A percentile compares a stretch with the other conserved stretches of the same genome.
These are phyloP conservation scores for Globisporangium abappressorium DNA, from an alignment of 352 stramenopile species.

Conservation along the genomic window DNA sequence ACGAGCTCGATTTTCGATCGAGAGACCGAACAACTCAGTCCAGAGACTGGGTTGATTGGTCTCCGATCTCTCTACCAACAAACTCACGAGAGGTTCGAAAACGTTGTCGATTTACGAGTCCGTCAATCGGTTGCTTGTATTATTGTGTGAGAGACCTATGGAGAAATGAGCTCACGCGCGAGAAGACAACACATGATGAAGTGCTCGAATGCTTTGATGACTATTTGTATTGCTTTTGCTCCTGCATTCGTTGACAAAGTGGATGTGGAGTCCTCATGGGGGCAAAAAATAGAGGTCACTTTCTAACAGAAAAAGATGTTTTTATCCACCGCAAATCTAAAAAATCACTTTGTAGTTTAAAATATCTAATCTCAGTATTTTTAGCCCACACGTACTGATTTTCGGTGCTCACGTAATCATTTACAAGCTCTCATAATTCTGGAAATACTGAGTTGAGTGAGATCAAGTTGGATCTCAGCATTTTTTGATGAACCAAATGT, in stretches of 20 bases:
- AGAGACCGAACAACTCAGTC: background rate
- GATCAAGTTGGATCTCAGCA: background rate
- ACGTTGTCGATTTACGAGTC: too few species aligned
- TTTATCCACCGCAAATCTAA: background rate
- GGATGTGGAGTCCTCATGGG: too few species aligned
- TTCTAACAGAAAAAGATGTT: too few species aligned
- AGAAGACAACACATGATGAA: too few species aligned
- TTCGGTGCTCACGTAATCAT: background rate
- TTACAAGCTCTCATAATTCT: background rate
- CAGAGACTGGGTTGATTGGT: background rate
- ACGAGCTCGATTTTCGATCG: background rate
- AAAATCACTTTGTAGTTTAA: background rate
- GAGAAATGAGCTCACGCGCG: too few species aligned
- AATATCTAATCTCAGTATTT: background rate
- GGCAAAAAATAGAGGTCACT: background rate
- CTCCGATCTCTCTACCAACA: background rate
- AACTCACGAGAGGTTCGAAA: background rate
- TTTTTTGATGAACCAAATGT: background rate
- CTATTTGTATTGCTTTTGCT: too few species aligned
- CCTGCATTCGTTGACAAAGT: too few species aligned
- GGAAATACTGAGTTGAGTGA: background rate
- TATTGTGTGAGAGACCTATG: too few species aligned
- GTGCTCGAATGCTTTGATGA: too few species aligned
- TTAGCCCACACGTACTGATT: background rate
- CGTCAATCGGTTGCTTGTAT: background rate